Conservation (phyloP, 2,329 filamentous ascomycete species). For the Thermochaetoides dissita region DNA sequence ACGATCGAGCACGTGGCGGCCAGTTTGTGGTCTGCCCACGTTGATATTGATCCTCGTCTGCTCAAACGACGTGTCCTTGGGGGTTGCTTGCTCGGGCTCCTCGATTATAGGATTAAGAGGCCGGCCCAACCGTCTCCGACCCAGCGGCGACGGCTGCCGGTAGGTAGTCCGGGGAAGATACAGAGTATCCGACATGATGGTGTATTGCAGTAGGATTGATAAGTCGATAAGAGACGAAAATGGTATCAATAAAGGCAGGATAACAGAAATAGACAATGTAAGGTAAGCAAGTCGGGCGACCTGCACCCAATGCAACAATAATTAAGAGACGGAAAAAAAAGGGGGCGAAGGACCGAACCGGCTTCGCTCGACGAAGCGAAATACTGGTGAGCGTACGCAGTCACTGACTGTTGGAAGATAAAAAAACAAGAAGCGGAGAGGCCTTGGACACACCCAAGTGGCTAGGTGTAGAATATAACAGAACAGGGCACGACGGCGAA, state of each 20-base stretch:
- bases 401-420: slow-evolving; percentile 11
- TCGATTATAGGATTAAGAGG: slow-evolving; percentile 54
- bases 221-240: slow-evolving; percentile 5
- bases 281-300: slow-evolving; percentile 18
- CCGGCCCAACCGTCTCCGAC: slow-evolving; percentile 33
- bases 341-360: slow-evolving; percentile 26
- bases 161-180: slow-evolving; percentile 28
- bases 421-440: slow-evolving; percentile 19
- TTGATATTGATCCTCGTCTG: slow-evolving; percentile 15
- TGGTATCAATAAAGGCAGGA: too few relatives aligned
- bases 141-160: slow-evolving; percentile 38
- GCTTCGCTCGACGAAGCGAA: slow-evolving; percentile 32
- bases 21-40: too few relatives aligned
- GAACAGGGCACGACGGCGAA: slow-evolving; percentile 2
- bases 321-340: slow-evolving; percentile 5
- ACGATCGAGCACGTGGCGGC: slow-evolving; percentile 22
- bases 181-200: slow-evolving; percentile 36
- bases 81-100: slow-evolving; percentile 27
- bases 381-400: slow-evolving; percentile 19
- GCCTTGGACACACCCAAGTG: slow-evolving; percentile 14
- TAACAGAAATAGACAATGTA: slow-evolving; percentile 17
- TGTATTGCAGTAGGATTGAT: slow-evolving; percentile 18
- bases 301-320: slow-evolving; percentile 19
- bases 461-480: slow-evolving; percentile 14
- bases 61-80: slow-evolving; percentile 11